These are phyloP conservation scores for Meredithiella fracta DNA, from an alignment of 2,329 filamentous ascomycete genomes.

Conservation along the genomic window DNA sequence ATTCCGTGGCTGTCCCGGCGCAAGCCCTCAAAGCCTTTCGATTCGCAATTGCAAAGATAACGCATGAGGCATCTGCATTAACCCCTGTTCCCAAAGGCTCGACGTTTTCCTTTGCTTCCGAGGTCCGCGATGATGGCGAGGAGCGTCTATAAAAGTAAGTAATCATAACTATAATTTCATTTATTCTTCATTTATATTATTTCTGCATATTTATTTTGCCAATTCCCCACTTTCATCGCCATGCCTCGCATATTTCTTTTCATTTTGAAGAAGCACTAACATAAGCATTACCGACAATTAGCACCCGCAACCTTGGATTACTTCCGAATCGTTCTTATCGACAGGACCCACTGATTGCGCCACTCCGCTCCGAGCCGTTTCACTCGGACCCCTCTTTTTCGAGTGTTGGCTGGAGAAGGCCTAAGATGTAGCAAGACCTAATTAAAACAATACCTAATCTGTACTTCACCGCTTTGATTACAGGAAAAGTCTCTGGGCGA, in stretches of 20 bases:
- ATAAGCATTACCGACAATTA: slow-evolving; percentile 17
- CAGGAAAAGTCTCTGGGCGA: too few relatives aligned
- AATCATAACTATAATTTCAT: too few relatives aligned
- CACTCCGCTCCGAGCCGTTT: slow-evolving; percentile 33
- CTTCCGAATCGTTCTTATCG: slow-evolving; percentile 30
- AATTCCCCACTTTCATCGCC: too few relatives aligned
- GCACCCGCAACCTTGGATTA: slow-evolving; percentile 46
- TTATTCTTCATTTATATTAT: too few relatives aligned
- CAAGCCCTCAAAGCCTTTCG: slow-evolving; percentile 60
- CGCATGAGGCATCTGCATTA: slow-evolving; percentile 41
- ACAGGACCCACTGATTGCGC: slow-evolving; percentile 3
- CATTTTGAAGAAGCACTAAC: too few relatives aligned
- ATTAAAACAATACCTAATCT: too few relatives aligned
- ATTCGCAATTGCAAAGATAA: slow-evolving; percentile 46
- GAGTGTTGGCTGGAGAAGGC: slow-evolving; percentile 51
- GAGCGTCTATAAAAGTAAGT: slow-evolving; percentile 24
- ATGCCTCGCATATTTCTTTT: too few relatives aligned
- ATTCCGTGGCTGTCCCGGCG: slow-evolving; percentile 27
- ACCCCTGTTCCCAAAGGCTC: slow-evolving; percentile 43
- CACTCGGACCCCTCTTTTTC: slow-evolving; percentile 43
- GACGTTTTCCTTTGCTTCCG: slow-evolving; percentile 61
- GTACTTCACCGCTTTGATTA: too few relatives aligned
- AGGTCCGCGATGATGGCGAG: slow-evolving; percentile 48
- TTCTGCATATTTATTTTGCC: too few relatives aligned
- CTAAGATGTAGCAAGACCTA: too few relatives aligned